Evolutionary conservation across 1,139 yeast genomes (phyloP).

Genomic region (Suhomyces bokatorum): DNA sequence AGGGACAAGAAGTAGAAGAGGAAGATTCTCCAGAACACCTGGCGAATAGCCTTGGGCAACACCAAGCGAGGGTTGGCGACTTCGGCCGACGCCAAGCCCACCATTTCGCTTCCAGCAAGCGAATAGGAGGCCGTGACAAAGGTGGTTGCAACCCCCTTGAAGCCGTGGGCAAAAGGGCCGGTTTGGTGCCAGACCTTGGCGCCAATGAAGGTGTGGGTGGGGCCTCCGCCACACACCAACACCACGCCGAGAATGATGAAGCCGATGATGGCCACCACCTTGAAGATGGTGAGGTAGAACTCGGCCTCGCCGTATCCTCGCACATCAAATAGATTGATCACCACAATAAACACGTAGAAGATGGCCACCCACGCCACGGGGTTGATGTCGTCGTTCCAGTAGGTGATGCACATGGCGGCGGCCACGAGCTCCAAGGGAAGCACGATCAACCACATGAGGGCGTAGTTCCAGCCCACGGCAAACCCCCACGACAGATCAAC

Average conservation of each 20-base stretch:
- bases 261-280: conserved; percentile 46
- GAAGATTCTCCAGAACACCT: conserved; percentile 47
- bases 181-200: conserved; percentile 45
- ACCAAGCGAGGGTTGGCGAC: conserved; percentile 60
- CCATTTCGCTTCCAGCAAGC: conserved; percentile 80
- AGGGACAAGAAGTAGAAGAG: conserved; percentile 43
- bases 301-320: conserved; percentile 51
- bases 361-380: conserved; percentile 49
- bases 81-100: conserved; percentile 85
- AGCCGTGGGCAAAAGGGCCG: conserved; percentile 52
- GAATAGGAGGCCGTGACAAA: conserved; percentile 88
- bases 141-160: conserved; percentile 83
- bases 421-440: conserved; percentile 49
- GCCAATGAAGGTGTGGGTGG: conserved; percentile 59
- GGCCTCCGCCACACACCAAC: conserved; percentile 46
- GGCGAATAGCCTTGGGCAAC: conserved; percentile 44
- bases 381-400: conserved; percentile 38
- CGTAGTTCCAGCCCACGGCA: conserved; percentile 44
- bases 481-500: conserved; percentile 66
- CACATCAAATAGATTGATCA: conserved; percentile 46
- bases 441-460: conserved; percentile 44
- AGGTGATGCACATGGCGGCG: conserved; percentile 43
- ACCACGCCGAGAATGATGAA: conserved; percentile 42
- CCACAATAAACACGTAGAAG: conserved; percentile 36
- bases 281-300: conserved; percentile 40